Evolutionary conservation across 1,284 basidiomycete species (phyloP).

Genomic region (Puccinia polysora): DNA sequence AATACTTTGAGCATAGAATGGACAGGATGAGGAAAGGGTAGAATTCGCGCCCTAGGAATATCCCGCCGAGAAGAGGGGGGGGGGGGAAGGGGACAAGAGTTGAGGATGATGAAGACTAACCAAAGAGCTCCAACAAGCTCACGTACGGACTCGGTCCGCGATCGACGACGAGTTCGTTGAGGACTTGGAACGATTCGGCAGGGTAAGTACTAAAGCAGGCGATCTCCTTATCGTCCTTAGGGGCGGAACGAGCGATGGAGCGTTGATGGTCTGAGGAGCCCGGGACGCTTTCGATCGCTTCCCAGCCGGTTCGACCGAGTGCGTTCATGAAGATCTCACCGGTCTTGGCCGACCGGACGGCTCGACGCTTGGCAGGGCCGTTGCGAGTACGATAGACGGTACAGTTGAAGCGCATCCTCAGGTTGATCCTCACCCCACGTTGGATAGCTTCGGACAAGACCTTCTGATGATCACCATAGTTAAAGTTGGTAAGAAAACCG

Average conservation of each 20-base stretch:
- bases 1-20: too few relatives aligned
- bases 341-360: constrained; percentile 81
- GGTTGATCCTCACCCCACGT: constrained; percentile 89
- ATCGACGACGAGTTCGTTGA: constrained; percentile 97
- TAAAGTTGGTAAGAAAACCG: constrained; percentile 97
- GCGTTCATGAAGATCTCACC: constrained; percentile 93
- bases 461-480: constrained; percentile 77
- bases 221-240: constrained; percentile 74
- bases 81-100: not conserved
- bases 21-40: too few relatives aligned
- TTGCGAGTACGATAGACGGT: constrained; percentile 88
- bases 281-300: constrained; percentile 75
- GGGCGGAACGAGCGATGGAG: constrained; percentile 49
- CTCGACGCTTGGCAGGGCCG: constrained; percentile 51
- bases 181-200: constrained; percentile 92
- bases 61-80: not conserved
- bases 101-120: constrained; percentile 61
- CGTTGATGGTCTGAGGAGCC: constrained; percentile 51
- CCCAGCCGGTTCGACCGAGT: constrained; percentile 82
- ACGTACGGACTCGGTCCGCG: constrained; percentile 97
- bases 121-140: constrained; percentile 89
- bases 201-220: constrained; percentile 95
- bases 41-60: too few relatives aligned
- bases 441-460: constrained; percentile 88
- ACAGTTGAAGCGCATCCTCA: constrained; percentile 98